Percentiles rank a stretch among this genome's conserved stretches.
Evolutionary conservation across 768 basidiomycete genomes (phyloP).

Genomic region (Imleria badia): DNA sequence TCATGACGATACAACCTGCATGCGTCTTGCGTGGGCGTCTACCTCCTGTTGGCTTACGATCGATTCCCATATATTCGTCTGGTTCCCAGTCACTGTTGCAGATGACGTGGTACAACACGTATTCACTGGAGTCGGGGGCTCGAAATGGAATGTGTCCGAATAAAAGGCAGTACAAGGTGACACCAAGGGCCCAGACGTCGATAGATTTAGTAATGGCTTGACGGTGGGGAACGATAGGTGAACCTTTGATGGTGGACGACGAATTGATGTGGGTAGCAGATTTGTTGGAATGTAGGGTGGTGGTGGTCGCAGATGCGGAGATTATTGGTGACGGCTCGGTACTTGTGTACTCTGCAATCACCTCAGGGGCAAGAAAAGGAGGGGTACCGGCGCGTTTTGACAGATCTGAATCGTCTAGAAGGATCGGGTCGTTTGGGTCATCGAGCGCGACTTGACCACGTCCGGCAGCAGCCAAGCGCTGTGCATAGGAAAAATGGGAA

Average conservation of each 20-base stretch:
- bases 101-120: slow-evolving; percentile 75
- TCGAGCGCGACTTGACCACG: slow-evolving; percentile 36
- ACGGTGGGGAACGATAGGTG: slow-evolving; percentile 23
- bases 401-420: slow-evolving; percentile 82
- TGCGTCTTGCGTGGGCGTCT: slow-evolving; percentile 44
- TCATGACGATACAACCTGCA: slow-evolving; percentile 63
- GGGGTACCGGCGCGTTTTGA: slow-evolving; percentile 94
- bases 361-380: slow-evolving; percentile 94
- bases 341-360: slow-evolving; percentile 65
- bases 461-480: slow-evolving; percentile 68
- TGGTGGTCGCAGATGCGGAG: slow-evolving; percentile 30
- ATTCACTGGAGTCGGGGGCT: slow-evolving; percentile 59
- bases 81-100: slow-evolving; percentile 74
- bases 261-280: slow-evolving; percentile 32
- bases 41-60: slow-evolving; percentile 64
- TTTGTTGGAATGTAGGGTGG: slow-evolving; percentile 32
- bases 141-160: slow-evolving; percentile 85
- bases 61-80: slow-evolving; percentile 68
- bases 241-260: slow-evolving; percentile 29
- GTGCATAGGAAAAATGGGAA: slow-evolving; percentile 91
- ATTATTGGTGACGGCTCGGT: slow-evolving; percentile 36
- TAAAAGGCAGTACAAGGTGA: slow-evolving; percentile 91
- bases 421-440: slow-evolving; percentile 56
- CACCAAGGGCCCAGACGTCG: slow-evolving; percentile 97
- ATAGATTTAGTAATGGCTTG: slow-evolving; percentile 86